Base-by-base conservation (phyloP, 2,329 filamentous ascomycete genomes). In the Paraphaeosphaeria sporulosa region DNA sequence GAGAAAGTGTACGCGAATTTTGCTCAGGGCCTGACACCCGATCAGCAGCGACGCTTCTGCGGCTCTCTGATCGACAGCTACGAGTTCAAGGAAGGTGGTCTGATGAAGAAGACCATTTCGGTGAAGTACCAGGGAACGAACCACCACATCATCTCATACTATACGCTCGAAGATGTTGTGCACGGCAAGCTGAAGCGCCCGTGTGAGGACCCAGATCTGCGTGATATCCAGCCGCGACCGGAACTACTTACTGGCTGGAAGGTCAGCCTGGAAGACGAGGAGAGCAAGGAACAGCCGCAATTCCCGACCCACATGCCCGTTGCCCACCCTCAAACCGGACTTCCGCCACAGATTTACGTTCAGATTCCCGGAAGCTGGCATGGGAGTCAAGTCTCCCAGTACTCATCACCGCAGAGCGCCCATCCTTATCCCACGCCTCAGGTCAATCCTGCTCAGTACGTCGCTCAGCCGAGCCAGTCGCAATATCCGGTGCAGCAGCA, bases 101-200 rank as follows among this genome's bases (percentile, higher is more conserved):
- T 97, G 43, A 87, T 97, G 64, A 97, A 97, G 84, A 97, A 97
- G 82, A 97, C 93, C 0, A 93, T 97, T 78, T 94, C 90, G 68
- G 87, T 97, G 42, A 88, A 86, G 2, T 88, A 90, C 53, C 85
- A 89, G 27, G 90, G 90, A 2, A 86, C 93, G 2, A 89, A 88
- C 2, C 93, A 96, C 71, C 93, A 96, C 71, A 81, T 97, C 54
- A 93, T 97, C 43, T 94, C 90, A 17, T 97, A 97, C 75, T 97
- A 97, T 80, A 92, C 83, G 46, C 84, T 94, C 12, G 87, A 92
- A 6, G 93, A 97, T 72, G 90, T 93, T n/a, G 84, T 76, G 25
- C 69, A 57, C 13, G 73, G 74, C 8, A 74, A 73, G 47, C 68
- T 78, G 19, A 71, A 73, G 55, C 71, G 76, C n/a, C 76, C 76